Percentiles rank a stretch among this genome's conserved stretches.
Conservation (phyloP, 495 filamentous ascomycete species). For the Talaromyces wortmannii region DNA sequence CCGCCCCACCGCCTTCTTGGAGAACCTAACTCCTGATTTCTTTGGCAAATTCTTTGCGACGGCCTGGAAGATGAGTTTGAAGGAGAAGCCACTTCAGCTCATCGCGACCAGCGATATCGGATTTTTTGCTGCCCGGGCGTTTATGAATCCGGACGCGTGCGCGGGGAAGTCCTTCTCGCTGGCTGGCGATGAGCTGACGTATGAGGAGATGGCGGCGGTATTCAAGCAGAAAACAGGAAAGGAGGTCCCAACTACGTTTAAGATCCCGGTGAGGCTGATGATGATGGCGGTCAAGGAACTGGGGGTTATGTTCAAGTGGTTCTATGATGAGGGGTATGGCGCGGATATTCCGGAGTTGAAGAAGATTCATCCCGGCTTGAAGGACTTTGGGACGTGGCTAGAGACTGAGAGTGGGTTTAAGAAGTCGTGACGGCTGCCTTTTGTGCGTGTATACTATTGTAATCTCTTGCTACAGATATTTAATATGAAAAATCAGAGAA, state of each 20-base stretch:
- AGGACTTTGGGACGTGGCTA: slow-evolving; percentile 55
- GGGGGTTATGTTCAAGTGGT: slow-evolving; percentile 56
- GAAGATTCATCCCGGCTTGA: slow-evolving; percentile 42
- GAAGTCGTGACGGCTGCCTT: too few relatives aligned
- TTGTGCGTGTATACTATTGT: too few relatives aligned
- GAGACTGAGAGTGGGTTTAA: slow-evolving; percentile 48
- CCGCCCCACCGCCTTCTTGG: slow-evolving; percentile 62
- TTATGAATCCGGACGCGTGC: slow-evolving; percentile 42
- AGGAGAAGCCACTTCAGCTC: slow-evolving; percentile 49
- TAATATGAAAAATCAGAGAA: too few relatives aligned
- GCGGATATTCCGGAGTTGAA: slow-evolving; percentile 49
- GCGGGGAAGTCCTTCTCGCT: slow-evolving; percentile 41
- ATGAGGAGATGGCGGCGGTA: slow-evolving; percentile 33
- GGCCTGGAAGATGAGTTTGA: slow-evolving; percentile 35
- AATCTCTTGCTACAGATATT: too few relatives aligned
- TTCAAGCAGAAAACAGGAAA: slow-evolving; percentile 44
- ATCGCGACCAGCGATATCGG: slow-evolving; percentile 58
- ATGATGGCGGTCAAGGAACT: slow-evolving; percentile 39
- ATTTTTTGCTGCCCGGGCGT: slow-evolving; percentile 53
- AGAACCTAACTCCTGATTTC: slow-evolving; percentile 53
- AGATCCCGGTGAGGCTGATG: slow-evolving; percentile 12
- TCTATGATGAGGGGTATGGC: slow-evolving; percentile 52
- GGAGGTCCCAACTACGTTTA: slow-evolving; percentile 42
- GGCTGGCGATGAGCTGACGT: slow-evolving; percentile 54
- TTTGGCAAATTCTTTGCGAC: slow-evolving; percentile 53